A percentile compares a stretch with the other conserved stretches of the same genome.
These are phyloP conservation scores for Ophiostoma sp. DNA, from an alignment of 2,329 filamentous ascomycete species.

Conservation along the genomic window DNA sequence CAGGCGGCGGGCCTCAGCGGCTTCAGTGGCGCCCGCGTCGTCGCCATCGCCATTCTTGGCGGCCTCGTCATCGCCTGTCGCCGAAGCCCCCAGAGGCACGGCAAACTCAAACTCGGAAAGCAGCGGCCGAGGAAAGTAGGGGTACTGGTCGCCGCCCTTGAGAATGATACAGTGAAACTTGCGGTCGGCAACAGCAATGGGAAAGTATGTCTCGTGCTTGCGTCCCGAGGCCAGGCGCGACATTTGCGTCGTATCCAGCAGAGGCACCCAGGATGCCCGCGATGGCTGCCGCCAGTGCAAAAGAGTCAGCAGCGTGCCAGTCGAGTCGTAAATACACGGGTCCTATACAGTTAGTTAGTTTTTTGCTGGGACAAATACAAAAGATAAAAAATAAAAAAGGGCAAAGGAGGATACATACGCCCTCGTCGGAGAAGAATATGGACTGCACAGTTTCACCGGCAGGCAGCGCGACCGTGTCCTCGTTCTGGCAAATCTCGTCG, in stretches of 20 bases:
- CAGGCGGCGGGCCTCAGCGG: conserved; percentile 54
- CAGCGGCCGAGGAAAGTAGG: conserved; percentile 84
- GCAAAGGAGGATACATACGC: conserved; percentile 34
- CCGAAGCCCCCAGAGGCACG: conserved; percentile 60
- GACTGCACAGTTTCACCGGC: conserved; percentile 67
- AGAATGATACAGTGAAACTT: conserved; percentile 99
- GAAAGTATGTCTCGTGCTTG: conserved; percentile 89
- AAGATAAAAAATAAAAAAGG: too few relatives aligned
- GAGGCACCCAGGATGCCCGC: conserved; percentile 83
- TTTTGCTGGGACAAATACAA: background rate
- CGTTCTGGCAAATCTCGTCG: conserved; percentile 89
- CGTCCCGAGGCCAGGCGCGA: conserved; percentile 76
- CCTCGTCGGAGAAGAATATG: conserved; percentile 86
- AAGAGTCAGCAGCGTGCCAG: conserved; percentile 79
- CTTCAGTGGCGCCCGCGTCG: conserved; percentile 33
- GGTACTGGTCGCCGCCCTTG: conserved; percentile 88
- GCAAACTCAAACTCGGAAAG: conserved; percentile 92
- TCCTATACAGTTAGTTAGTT: conserved; percentile 44
- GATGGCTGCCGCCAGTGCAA: conserved; percentile 85
- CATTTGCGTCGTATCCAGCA: conserved; percentile 82
- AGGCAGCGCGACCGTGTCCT: conserved; percentile 82
- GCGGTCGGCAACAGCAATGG: conserved; percentile 82
- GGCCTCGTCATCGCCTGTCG: conserved; percentile 30
- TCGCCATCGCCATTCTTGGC: conserved; percentile 32
- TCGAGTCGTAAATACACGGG: conserved; percentile 92